Evolutionary conservation across 2,329 filamentous ascomycete genomes (phyloP).

Genomic region (Fusarium veterinarium): DNA sequence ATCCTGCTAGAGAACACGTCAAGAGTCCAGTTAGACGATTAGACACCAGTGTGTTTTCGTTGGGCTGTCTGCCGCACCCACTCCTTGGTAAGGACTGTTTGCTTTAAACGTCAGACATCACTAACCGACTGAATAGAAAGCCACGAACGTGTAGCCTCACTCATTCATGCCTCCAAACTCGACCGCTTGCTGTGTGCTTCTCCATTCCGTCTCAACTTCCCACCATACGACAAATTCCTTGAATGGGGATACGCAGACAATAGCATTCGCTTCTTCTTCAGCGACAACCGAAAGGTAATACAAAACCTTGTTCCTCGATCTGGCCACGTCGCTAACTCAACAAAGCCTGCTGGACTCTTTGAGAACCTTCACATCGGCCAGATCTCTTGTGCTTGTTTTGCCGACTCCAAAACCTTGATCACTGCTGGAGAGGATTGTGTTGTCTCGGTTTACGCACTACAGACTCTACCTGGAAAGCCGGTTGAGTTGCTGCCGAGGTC

Average conservation of each 20-base stretch:
- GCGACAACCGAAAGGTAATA: slow-evolving; percentile 79
- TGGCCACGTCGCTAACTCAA: slow-evolving; percentile 43
- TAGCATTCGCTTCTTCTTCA: slow-evolving; percentile 89
- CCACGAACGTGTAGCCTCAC: slow-evolving; percentile 81
- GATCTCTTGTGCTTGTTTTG: slow-evolving; percentile 84
- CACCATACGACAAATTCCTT: slow-evolving; percentile 91
- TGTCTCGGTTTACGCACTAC: slow-evolving; percentile 83
- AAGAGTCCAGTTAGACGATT: slow-evolving; percentile 75
- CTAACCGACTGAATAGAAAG: slow-evolving; percentile 59
- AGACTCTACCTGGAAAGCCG: slow-evolving; percentile 70
- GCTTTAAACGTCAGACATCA: accelerated
- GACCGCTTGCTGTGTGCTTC: slow-evolving; percentile 87
- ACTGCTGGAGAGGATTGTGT: slow-evolving; percentile 95
- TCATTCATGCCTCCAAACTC: slow-evolving; percentile 81
- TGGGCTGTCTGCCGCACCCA: slow-evolving; percentile 83
- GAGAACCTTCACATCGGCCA: slow-evolving; percentile 95
- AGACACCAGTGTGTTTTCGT: slow-evolving; percentile 79
- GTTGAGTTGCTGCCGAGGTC: slow-evolving; percentile 84
- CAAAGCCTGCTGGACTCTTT: slow-evolving; percentile 79
- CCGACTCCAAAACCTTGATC: slow-evolving; percentile 89
- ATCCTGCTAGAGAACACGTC: slow-evolving; percentile 79
- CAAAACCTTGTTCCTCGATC: neutral
- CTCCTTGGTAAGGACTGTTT: slow-evolving; percentile 66
- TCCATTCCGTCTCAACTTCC: slow-evolving; percentile 86
- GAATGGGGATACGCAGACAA: slow-evolving; percentile 97